Evolutionary conservation across 108 stramenopile species (phyloP).

Genomic region (Heterococcus sp.): DNA sequence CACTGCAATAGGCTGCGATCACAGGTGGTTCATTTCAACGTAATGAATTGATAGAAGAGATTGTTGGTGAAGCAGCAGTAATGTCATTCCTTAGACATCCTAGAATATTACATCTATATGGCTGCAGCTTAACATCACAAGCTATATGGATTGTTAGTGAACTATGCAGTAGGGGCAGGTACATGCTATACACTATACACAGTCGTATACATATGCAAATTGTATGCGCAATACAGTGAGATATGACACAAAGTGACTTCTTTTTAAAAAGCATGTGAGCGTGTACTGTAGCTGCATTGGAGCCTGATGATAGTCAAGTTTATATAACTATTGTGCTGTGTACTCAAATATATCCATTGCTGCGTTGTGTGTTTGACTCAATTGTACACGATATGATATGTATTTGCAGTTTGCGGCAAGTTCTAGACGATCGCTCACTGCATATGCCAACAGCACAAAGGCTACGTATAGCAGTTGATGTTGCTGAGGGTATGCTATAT

Average conservation of each 20-base stretch:
- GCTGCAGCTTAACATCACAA: slow-evolving; percentile 87
- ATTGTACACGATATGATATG: not conserved
- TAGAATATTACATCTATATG: slow-evolving; percentile 90
- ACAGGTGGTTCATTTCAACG: slow-evolving; percentile 88
- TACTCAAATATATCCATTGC: not conserved
- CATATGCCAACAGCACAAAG: slow-evolving; percentile 59
- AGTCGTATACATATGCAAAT: slow-evolving; percentile 1
- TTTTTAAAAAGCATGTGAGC: not conserved
- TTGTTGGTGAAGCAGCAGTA: slow-evolving; percentile 95
- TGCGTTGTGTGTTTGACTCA: not conserved
- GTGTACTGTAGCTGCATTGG: too few relatives aligned
- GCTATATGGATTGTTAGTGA: slow-evolving; percentile 88
- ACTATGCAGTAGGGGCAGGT: slow-evolving; percentile 28
- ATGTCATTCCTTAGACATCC: slow-evolving; percentile 94
- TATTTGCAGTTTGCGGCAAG: slow-evolving; percentile 75
- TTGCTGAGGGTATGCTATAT: slow-evolving; percentile 91
- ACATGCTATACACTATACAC: not conserved
- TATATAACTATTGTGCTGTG: too few relatives aligned
- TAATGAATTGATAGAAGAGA: slow-evolving; percentile 92
- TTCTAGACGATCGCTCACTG: slow-evolving; percentile 80
- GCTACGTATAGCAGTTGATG: slow-evolving; percentile 75
- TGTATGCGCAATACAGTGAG: not conserved
- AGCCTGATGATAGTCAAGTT: too few relatives aligned
- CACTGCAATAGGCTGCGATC: slow-evolving; percentile 78
- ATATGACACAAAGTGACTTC: not conserved